Conservation (phyloP, 768 basidiomycete species). For the Vararia minispora region DNA sequence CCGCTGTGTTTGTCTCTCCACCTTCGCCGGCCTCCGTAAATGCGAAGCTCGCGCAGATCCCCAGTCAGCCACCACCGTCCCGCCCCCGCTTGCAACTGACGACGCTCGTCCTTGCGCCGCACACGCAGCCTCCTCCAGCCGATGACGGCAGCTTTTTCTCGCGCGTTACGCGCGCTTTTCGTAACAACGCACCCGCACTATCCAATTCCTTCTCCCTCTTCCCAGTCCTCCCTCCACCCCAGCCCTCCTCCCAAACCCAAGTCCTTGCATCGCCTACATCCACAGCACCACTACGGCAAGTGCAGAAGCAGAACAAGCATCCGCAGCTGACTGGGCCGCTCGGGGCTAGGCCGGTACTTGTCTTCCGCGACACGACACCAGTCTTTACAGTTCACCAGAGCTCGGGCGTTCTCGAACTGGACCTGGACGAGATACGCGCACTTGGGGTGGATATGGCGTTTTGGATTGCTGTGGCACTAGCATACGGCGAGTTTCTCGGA, state of each 20-base stretch:
- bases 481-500: conserved; percentile 67
- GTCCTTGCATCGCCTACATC: too few relatives aligned
- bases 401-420: conserved; percentile 55
- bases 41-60: conserved; percentile 20
- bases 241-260: conserved; percentile 1
- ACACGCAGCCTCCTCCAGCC: conserved; percentile 14
- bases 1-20: conserved; percentile 16
- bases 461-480: conserved; percentile 64
- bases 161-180: conserved; percentile 18
- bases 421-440: conserved; percentile 38
- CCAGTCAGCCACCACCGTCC: conserved; percentile 3
- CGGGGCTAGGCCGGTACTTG: conserved; percentile 38
- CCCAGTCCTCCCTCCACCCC: conserved; percentile 8
- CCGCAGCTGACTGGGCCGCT: conserved; percentile 7
- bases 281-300: neutral
- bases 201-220: conserved; percentile 12
- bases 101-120: conserved; percentile 24
- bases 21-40: conserved; percentile 21
- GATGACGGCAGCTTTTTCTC: conserved; percentile 16
- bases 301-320: neutral
- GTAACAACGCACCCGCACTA: conserved; percentile 7
- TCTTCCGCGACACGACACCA: conserved; percentile 66
- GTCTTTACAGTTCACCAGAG: conserved; percentile 45
- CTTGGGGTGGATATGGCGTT: conserved; percentile 69
- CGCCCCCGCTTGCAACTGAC: conserved; percentile 9